phyloP scores from a whole-genome alignment of 192 early-diverging fungal species.

The Dimargaris verticillata region DNA sequence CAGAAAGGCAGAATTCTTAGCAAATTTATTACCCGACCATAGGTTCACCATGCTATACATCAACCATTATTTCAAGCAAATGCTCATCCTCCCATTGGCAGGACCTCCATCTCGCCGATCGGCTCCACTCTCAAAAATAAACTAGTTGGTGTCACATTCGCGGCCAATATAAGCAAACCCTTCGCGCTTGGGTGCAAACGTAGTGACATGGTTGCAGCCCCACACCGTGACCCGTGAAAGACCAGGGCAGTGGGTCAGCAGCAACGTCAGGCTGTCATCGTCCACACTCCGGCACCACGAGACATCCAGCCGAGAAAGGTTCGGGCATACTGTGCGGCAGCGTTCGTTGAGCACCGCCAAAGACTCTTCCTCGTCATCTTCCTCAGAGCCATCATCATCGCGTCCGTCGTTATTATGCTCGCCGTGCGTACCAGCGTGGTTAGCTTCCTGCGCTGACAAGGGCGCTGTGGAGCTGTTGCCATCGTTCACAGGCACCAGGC shows the following conservation, averaged over 20 bases:
- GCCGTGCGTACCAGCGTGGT: background rate
- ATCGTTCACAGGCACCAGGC: background rate
- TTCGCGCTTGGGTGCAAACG: constrained; percentile 26
- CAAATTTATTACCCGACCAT: too few relatives aligned
- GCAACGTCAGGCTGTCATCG: constrained; percentile 43
- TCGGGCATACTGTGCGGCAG: constrained; percentile 18
- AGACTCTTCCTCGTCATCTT: constrained; percentile 3
- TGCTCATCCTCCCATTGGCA: too few relatives aligned
- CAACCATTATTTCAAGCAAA: too few relatives aligned
- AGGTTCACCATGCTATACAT: too few relatives aligned
- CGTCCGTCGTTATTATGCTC: background rate
- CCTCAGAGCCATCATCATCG: constrained; percentile 1
- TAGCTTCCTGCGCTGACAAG: background rate
- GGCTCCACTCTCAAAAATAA: too few relatives aligned
- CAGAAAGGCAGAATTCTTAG: too few relatives aligned
- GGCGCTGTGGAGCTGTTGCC: background rate
- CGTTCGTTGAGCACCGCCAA: constrained; percentile 1
- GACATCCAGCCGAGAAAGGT: constrained; percentile 40
- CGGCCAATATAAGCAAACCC: constrained; percentile 37
- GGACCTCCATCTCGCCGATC: too few relatives aligned
- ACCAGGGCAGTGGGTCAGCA: constrained; percentile 29
- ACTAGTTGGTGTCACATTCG: constrained; percentile 28
- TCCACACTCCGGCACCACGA: constrained; percentile 62
- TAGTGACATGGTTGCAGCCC: constrained; percentile 53
- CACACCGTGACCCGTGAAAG: constrained; percentile 45